Conservation (phyloP, 352 stramenopile species). For the Phytophthora aleatoria region DNA sequence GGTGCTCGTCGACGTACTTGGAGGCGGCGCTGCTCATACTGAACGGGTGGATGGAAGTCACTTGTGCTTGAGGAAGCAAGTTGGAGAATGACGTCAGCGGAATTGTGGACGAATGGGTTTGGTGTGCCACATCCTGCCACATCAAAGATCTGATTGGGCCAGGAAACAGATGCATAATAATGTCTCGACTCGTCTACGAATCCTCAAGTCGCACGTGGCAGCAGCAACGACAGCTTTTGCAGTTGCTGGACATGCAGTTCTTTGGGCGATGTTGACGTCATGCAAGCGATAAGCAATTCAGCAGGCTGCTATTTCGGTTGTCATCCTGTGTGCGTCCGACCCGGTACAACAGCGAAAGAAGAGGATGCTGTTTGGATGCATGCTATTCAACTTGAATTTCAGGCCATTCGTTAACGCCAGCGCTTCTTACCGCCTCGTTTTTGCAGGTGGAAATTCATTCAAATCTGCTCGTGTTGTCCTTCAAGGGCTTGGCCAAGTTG, state of each 20-base stretch:
- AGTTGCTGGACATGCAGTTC: background rate
- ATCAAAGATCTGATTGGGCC: background rate
- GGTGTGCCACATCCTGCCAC: slow-evolving; percentile 1
- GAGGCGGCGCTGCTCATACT: slow-evolving; percentile 53
- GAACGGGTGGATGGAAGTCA: background rate
- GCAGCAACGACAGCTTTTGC: too few relatives aligned
- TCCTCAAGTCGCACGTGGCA: background rate
- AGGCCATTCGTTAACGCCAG: background rate
- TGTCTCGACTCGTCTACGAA: slow-evolving; percentile 6
- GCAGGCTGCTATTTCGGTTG: background rate
- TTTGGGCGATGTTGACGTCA: background rate
- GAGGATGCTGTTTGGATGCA: background rate
- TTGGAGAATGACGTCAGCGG: slow-evolving; percentile 28
- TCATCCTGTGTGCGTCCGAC: background rate
- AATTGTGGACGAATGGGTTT: slow-evolving; percentile 14
- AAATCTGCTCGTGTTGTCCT: slow-evolving; percentile 3
- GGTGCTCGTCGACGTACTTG: slow-evolving; percentile 79
- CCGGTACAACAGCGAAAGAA: background rate
- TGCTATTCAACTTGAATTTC: background rate
- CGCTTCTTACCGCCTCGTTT: slow-evolving; percentile 1
- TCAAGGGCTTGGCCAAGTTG: background rate
- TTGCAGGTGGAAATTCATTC: slow-evolving; percentile 6
- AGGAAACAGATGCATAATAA: slow-evolving; percentile 1
- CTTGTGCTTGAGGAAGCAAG: slow-evolving; percentile 14
- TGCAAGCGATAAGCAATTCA: background rate